Conservation (phyloP, 2,329 filamentous ascomycete species). For the Gliomastix tumulicola region DNA sequence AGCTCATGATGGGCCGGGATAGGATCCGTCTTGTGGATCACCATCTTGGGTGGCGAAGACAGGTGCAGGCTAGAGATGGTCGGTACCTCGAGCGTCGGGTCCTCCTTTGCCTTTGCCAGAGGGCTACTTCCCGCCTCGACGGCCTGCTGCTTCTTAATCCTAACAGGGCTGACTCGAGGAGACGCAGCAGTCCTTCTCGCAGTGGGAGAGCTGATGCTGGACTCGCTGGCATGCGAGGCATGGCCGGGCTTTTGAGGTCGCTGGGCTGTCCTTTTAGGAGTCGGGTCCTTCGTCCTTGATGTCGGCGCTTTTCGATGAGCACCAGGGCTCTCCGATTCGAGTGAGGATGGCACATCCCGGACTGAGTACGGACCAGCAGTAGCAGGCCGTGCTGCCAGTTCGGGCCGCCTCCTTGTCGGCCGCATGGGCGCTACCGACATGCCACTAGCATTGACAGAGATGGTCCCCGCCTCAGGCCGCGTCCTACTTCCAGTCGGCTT, state of each 20-base stretch:
- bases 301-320: slow-evolving; percentile 37
- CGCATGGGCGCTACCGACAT: slow-evolving; percentile 59
- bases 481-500: slow-evolving; percentile 28
- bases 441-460: slow-evolving; percentile 43
- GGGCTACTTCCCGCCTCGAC: slow-evolving; percentile 29
- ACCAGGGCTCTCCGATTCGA: slow-evolving; percentile 36
- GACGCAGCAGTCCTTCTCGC: slow-evolving; percentile 25
- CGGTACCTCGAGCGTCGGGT: slow-evolving; percentile 46
- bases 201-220: slow-evolving; percentile 38
- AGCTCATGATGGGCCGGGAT: not conserved
- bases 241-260: slow-evolving; percentile 40
- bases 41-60: slow-evolving; percentile 6
- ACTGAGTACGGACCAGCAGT: slow-evolving; percentile 61
- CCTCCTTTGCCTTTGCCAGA: slow-evolving; percentile 37
- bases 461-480: slow-evolving; percentile 31
- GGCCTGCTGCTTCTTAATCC: slow-evolving; percentile 24
- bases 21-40: no score
- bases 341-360: slow-evolving; percentile 33
- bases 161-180: slow-evolving; percentile 32
- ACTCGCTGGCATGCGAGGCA: slow-evolving; percentile 42
- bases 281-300: slow-evolving; percentile 39
- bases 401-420: slow-evolving; percentile 50
- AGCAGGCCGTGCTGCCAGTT: slow-evolving; percentile 51
- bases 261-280: slow-evolving; percentile 43
- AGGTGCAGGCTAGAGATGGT: slow-evolving; percentile 26